Percentiles rank a stretch among this genome's conserved stretches.
Evolutionary conservation across 345 rosid genomes (phyloP).

Genomic region (Viola odorata): DNA sequence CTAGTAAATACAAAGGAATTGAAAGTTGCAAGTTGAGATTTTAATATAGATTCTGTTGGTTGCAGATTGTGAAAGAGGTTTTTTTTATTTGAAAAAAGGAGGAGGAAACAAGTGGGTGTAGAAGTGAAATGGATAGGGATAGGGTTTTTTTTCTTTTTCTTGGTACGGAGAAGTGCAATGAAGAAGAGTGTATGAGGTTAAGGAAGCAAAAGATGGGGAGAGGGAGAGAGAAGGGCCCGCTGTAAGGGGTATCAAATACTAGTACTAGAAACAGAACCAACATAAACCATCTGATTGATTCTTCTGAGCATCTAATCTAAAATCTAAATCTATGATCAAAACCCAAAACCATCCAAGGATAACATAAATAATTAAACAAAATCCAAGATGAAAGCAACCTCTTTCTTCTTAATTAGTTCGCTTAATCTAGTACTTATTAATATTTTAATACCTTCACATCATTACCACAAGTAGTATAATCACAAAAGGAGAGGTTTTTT

Average conservation of each 20-base stretch:
- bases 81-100: slow-evolving; percentile 9
- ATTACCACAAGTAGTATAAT: no score
- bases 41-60: slow-evolving; percentile 6
- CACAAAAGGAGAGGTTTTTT: not conserved
- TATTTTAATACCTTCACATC: not conserved
- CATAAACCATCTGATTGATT: slow-evolving; percentile 38
- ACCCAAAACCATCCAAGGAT: not conserved
- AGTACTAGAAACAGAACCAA: slow-evolving; percentile 31
- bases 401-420: not conserved
- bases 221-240: slow-evolving; percentile 27
- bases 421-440: not conserved
- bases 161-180: slow-evolving; percentile 46
- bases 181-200: slow-evolving; percentile 22
- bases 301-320: no score
- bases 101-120: not conserved
- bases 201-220: slow-evolving; percentile 31
- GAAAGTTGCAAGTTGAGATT: slow-evolving; percentile 8
- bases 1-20: not conserved
- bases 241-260: slow-evolving; percentile 22
- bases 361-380: slow-evolving; percentile 9
- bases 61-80: slow-evolving; percentile 5
- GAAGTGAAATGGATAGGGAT: not conserved
- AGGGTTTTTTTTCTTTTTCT: slow-evolving; percentile 27
- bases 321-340: slow-evolving; percentile 3
- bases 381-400: not conserved